Evolutionary conservation across 441 rosid genomes (phyloP).

Genomic region (Populus hybrid): DNA sequence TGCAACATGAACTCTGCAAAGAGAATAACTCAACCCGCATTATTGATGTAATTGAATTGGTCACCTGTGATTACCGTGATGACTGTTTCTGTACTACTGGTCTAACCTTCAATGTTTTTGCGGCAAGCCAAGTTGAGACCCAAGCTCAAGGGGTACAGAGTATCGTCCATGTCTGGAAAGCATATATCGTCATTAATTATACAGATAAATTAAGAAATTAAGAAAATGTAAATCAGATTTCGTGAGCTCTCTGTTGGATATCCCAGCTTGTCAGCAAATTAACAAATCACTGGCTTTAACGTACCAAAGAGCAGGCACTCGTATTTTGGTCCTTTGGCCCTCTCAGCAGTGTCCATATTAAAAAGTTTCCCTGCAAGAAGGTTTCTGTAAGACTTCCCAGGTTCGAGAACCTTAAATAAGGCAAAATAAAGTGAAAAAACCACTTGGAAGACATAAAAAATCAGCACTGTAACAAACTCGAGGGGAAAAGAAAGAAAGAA

Average conservation of each 20-base stretch:
- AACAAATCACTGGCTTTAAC: slow-evolving; percentile 2
- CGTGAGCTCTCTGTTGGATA: not conserved
- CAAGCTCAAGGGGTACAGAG: slow-evolving; percentile 69
- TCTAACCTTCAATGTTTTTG: slow-evolving; percentile 69
- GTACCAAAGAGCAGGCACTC: slow-evolving; percentile 88
- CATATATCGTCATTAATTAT: not conserved
- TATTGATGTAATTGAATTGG: not conserved
- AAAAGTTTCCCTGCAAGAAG: slow-evolving; percentile 28
- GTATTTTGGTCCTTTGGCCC: slow-evolving; percentile 37
- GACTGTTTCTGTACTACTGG: not conserved
- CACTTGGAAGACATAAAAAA: not conserved
- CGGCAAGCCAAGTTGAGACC: slow-evolving; percentile 66
- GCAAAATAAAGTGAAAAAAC: not conserved
- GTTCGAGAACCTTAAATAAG: not conserved
- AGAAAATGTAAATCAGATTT: not conserved
- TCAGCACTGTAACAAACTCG: not conserved
- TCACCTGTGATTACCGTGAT: not conserved
- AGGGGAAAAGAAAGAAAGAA: too few species aligned
- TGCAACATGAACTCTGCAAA: slow-evolving; percentile 72
- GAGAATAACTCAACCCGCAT: not conserved
- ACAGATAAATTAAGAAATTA: not conserved
- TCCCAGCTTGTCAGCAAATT: not conserved
- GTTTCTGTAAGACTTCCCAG: not conserved
- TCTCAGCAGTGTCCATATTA: slow-evolving; percentile 51
- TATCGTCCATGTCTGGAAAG: slow-evolving; percentile 89